These are phyloP conservation scores for Zancudomyces culisetae DNA, from an alignment of 371 early-diverging fungal species.

Conservation along the genomic window DNA sequence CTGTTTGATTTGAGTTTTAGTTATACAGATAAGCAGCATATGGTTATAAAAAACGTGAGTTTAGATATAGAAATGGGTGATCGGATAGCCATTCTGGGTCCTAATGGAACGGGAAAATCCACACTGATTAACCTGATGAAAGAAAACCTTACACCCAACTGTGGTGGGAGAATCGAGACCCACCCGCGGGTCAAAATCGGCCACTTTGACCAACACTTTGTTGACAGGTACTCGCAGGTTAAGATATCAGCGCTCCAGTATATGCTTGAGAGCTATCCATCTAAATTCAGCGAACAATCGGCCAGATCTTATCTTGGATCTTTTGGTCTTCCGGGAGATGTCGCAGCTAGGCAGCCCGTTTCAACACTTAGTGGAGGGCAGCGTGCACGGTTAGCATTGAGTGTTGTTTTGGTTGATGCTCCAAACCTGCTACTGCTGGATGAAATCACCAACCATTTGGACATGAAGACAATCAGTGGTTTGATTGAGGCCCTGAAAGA, in stretches of 20 bases:
- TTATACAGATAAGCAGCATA: conserved; percentile 41
- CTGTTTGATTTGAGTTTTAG: conserved; percentile 77
- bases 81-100: conserved; percentile 88
- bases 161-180: conserved; percentile 71
- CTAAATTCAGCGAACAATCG: conserved; percentile 27
- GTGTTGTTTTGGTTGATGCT: conserved; percentile 62
- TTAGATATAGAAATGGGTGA: conserved; percentile 92
- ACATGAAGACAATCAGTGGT: conserved; percentile 93
- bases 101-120: conserved; percentile 85
- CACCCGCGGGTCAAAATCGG: conserved; percentile 81
- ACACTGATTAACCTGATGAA: conserved; percentile 60
- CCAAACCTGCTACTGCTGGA: conserved; percentile 94
- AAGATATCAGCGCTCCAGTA: conserved; percentile 19
- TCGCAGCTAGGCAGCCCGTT: conserved; percentile 76
- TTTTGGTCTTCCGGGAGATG: conserved; percentile 83
- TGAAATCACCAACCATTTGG: conserved; percentile 88
- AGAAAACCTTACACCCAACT: conserved; percentile 54
- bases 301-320: conserved; percentile 71
- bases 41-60: conserved; percentile 70
- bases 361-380: conserved; percentile 83
- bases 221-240: conserved; percentile 70
- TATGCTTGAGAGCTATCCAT: conserved; percentile 42
- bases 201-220: conserved; percentile 95
- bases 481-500: conserved; percentile 78
- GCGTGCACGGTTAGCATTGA: conserved; percentile 88